These are phyloP conservation scores for Rubus parviflorus DNA, from an alignment of 306 rosid species.

Conservation along the genomic window DNA sequence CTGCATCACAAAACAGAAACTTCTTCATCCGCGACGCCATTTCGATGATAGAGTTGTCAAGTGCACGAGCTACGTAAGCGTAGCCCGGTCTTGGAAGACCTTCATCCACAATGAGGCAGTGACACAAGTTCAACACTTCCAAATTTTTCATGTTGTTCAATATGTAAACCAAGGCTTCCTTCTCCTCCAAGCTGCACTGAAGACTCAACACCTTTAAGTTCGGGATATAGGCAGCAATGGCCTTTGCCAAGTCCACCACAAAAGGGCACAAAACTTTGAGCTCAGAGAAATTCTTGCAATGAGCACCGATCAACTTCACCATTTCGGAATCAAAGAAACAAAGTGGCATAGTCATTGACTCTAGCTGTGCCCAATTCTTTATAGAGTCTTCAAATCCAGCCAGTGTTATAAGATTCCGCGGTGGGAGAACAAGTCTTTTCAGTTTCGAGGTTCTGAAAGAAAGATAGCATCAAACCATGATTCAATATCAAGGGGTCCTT, in stretches of 20 bases:
- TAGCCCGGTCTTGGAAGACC: neutral
- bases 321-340: neutral
- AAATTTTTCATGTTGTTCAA: constrained; percentile 5
- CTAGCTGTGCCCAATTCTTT: neutral
- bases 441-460: constrained; percentile 1
- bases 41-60: neutral
- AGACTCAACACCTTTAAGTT: constrained; percentile 27
- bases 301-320: neutral
- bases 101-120: constrained; percentile 13
- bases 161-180: constrained; percentile 14
- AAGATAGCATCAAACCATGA: neutral
- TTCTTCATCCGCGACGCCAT: neutral
- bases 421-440: constrained; percentile 8
- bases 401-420: neutral
- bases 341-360: neutral
- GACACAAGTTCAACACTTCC: constrained; percentile 28
- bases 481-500: neutral
- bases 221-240: constrained; percentile 13
- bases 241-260: neutral
- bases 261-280: constrained; percentile 23
- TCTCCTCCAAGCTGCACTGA: neutral
- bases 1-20: constrained; percentile 3
- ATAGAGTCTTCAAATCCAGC: neutral
- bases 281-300: constrained; percentile 16
- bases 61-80: neutral